Conservation (phyloP, 768 basidiomycete genomes). For the Sporobolomyces phaffii region DNA sequence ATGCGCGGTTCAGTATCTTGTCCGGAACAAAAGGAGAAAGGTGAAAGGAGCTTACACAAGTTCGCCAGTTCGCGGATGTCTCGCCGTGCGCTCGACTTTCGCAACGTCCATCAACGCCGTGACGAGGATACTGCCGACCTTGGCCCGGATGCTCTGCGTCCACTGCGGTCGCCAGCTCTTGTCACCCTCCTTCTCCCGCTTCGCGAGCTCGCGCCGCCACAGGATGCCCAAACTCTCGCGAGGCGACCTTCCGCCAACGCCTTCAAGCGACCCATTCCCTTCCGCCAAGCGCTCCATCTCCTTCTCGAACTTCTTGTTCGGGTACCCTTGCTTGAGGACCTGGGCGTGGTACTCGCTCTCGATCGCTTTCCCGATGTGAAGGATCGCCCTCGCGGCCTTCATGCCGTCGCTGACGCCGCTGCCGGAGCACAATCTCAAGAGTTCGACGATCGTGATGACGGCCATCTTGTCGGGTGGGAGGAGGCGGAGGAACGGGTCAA, state of each 20-base stretch:
- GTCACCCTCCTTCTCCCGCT: constrained; percentile 58
- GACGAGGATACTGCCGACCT: constrained; percentile 74
- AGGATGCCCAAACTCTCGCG: constrained; percentile 40
- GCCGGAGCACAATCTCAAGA: constrained; percentile 66
- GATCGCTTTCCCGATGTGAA: constrained; percentile 72
- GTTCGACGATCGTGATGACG: constrained; percentile 78
- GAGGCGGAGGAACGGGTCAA: constrained; percentile 69
- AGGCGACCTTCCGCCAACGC: constrained; percentile 54
- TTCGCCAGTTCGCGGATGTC: constrained; percentile 58
- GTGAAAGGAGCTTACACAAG: constrained; percentile 45
- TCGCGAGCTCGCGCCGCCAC: constrained; percentile 35
- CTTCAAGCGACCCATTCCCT: constrained; percentile 4
- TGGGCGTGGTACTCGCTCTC: constrained; percentile 86
- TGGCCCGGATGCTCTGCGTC: constrained; percentile 69
- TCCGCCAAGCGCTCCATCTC: constrained; percentile 30
- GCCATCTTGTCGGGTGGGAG: constrained; percentile 73
- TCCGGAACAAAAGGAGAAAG: too few relatives aligned
- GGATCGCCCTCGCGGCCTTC: constrained; percentile 77
- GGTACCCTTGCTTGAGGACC: constrained; percentile 52
- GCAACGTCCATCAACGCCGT: constrained; percentile 80
- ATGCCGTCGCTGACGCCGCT: constrained; percentile 77
- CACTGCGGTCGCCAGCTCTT: constrained; percentile 69
- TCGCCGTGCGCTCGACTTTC: constrained; percentile 52
- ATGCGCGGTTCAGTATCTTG: too few relatives aligned
- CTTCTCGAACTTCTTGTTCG: constrained; percentile 32